phyloP scores from a whole-genome alignment of 495 filamentous ascomycete genomes.

The Hapsidospora chrysogenum region DNA sequence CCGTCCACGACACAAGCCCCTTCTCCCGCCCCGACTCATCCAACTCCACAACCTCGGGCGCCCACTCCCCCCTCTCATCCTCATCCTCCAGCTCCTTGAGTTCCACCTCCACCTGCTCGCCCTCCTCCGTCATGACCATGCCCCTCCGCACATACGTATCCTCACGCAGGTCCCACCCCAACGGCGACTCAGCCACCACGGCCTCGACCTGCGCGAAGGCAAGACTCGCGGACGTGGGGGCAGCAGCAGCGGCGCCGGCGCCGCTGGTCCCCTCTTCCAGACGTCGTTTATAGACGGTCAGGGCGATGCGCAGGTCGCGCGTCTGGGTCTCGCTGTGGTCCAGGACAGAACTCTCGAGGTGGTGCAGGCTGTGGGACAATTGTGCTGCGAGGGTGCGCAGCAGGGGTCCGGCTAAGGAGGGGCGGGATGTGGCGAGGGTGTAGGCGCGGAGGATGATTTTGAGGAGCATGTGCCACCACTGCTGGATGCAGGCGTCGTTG shows the following conservation, averaged over 20 bases:
- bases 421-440: conserved; percentile 34
- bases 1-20: conserved; percentile 27
- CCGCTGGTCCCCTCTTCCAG: conserved; percentile 18
- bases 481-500: conserved; percentile 73
- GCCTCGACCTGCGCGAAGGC: conserved; percentile 26
- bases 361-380: conserved; percentile 50
- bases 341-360: conserved; percentile 41
- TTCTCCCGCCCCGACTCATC: conserved; percentile 30
- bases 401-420: conserved; percentile 41
- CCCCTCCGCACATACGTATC: conserved; percentile 26
- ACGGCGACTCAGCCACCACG: conserved; percentile 17
- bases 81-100: conserved; percentile 59
- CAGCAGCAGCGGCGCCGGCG: conserved; percentile 12
- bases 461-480: conserved; percentile 64
- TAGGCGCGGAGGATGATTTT: conserved; percentile 54
- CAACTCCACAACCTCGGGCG: conserved; percentile 65
- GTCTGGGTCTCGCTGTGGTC: conserved; percentile 22
- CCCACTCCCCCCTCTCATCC: conserved; percentile 75
- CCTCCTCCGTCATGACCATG: conserved; percentile 52
- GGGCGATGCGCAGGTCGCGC: conserved; percentile 14
- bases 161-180: conserved; percentile 27
- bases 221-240: conserved; percentile 6
- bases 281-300: conserved; percentile 25
- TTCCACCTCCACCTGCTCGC: conserved; percentile 66
- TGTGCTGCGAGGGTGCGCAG: conserved; percentile 52